Base-by-base conservation (phyloP, 345 rosid genomes). In the Microthlaspi erraticum region DNA sequence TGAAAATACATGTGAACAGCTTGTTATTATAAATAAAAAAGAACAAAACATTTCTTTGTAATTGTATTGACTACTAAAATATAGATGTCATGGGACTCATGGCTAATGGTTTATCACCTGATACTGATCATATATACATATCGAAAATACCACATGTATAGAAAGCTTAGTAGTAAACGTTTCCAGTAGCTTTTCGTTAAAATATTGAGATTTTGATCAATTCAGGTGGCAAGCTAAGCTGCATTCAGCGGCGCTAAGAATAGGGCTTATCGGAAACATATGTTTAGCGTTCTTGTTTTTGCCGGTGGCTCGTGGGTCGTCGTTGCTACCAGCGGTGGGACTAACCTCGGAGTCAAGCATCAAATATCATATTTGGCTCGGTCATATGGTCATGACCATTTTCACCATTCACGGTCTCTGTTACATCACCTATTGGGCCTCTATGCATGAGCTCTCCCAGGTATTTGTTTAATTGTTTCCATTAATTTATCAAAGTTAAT, bases 311-410 rank as follows among this genome's bases (percentile, higher is more conserved):
- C 86, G 98, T 9, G 91, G 89, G 0, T 91, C 97, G 1, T 90
- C 96, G 53, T 68, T 93, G 77, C 77, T 93, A 37, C 81, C 82
- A 7, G 49, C 83, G 14, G 67, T 93, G 6, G 97, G 96, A 8
- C 64, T 93, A 23, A 87, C 93, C 17, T 90, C 94, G 13, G 98
- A 93, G 65, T 79, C 81, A 2, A 83, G 96, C 91, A 91, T 93
- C 62, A 93, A 88, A 81, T 93, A 93, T 32, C 98, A 93, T 48
- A 87, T 87, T 38, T 93, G 98, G 97, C 75, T 93, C 1, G 97
- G 98, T 1, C 96, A 93, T 61, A 58, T 84, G 64, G 85, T 83
- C 71, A 79, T 93, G 89, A 10, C 66, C 17, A 45, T 87, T 74
- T 84, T 88, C 73, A 80, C 94, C 0, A 50, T 79, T 51, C 97